Base-by-base conservation (phyloP, 2,329 filamentous ascomycete species). In the Trichoderma sp. region DNA sequence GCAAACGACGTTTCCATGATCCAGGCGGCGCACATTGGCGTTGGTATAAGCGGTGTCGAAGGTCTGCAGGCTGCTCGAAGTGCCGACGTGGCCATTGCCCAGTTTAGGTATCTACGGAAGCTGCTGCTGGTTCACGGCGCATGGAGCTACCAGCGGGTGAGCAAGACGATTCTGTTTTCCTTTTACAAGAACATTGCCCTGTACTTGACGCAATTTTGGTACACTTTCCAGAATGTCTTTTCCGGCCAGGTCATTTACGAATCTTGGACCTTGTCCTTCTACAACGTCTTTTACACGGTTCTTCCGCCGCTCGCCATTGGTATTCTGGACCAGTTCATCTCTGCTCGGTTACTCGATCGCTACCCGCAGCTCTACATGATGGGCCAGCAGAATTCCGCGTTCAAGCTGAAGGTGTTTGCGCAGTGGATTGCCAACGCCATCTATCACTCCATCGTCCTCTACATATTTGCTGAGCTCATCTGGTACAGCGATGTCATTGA, bases 1-100 rank as follows among this genome's bases (percentile, higher is more conserved):
- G 97, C 97, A 64, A 99, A 99, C 85, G 97, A 99, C 81, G 97
- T 99, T n/a, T 98, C 96, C 21, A 99, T 99, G 97, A 99, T 99
- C 74, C 97, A 99, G 86, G 97, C 97, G 12, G 97, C 97, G 14
- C 97, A 99, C 83, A 97, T 99, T 78, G 97, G 97, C 78, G 94
- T 99, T 62, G 97, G 97, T 85, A 99, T 99, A 84, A 98, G 95
- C 81, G 97, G 97, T 85, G 91, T 97, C 78, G 97, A 99, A 89
- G 97, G 97, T 88, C 91, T 99, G 0, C 97, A 99, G 85, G 97
- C 97, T 64, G 97, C 97, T 65, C 92, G 97, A 81, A 98, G 95
- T 81, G 97, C 97, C 75, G 97, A 99, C 85, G 95, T 99, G 64
- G 93, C 95, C 9, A 98, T 99, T 82, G 97, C 91, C 0, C 97